phyloP scores from a whole-genome alignment of 2,329 filamentous ascomycete species.

The Decorospora gaudefroyi region DNA sequence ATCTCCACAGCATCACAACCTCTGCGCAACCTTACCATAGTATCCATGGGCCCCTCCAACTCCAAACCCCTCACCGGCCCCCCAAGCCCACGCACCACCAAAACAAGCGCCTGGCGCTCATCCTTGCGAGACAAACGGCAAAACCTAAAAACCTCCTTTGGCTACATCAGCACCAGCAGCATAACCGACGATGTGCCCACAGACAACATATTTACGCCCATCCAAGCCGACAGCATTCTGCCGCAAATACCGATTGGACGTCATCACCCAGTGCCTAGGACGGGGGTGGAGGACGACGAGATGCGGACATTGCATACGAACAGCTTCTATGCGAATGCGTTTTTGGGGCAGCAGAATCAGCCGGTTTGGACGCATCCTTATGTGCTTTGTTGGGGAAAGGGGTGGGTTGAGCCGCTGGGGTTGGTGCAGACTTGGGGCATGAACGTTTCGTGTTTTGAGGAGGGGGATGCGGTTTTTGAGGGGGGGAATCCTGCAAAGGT shows the following conservation, averaged over 20 bases:
- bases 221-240: slow-evolving; percentile 49
- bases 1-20: background rate
- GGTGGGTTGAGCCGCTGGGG: slow-evolving; percentile 64
- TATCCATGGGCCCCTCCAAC: slow-evolving; percentile 15
- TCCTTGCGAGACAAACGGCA: slow-evolving; percentile 18
- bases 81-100: background rate
- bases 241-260: slow-evolving; percentile 46
- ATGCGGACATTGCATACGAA: slow-evolving; percentile 67
- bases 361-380: slow-evolving; percentile 73
- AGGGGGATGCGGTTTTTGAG: slow-evolving; percentile 69
- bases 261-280: slow-evolving; percentile 50
- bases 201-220: slow-evolving; percentile 50
- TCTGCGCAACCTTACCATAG: background rate
- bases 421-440: slow-evolving; percentile 53
- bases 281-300: slow-evolving; percentile 48
- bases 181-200: slow-evolving; percentile 16
- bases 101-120: slow-evolving; percentile 9
- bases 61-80: background rate
- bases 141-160: slow-evolving; percentile 17
- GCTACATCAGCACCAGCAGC: slow-evolving; percentile 1
- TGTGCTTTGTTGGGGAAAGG: slow-evolving; percentile 52
- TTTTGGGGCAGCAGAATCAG: slow-evolving; percentile 71
- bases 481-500: slow-evolving; percentile 43
- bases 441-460: slow-evolving; percentile 63
- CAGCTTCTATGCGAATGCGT: slow-evolving; percentile 74